Percentiles rank a stretch among this genome's conserved stretches.
phyloP scores from a whole-genome alignment of 2,329 filamentous ascomycete species.

The Phoma sp. region DNA sequence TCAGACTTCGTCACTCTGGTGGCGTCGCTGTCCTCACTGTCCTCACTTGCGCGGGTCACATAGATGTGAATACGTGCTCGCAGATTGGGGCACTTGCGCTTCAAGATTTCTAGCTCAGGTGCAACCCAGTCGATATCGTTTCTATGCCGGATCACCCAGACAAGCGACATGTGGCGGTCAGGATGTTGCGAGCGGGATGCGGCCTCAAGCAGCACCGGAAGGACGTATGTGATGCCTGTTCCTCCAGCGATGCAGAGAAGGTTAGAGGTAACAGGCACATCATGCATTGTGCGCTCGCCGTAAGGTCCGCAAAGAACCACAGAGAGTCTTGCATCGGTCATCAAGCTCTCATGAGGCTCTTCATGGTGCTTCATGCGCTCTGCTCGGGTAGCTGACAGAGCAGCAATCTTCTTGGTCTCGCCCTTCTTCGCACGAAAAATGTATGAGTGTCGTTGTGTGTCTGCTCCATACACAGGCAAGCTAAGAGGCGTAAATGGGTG shows the following conservation, averaged over 20 bases:
- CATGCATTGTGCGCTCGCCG: slow-evolving; percentile 37
- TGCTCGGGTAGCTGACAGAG: slow-evolving; percentile 34
- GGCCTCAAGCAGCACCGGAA: slow-evolving; percentile 42
- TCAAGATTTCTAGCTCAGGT: slow-evolving; percentile 40
- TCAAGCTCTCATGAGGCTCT: slow-evolving; percentile 28
- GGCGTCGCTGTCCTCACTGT: slow-evolving; percentile 25
- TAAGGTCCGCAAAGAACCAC: slow-evolving; percentile 46
- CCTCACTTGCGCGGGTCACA: slow-evolving; percentile 39
- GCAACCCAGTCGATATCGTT: slow-evolving; percentile 45
- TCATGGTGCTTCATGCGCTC: slow-evolving; percentile 16
- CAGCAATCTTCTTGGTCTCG: slow-evolving; percentile 43
- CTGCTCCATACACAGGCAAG: slow-evolving; percentile 29
- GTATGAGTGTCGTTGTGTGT: slow-evolving; percentile 40
- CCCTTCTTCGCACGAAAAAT: slow-evolving; percentile 45
- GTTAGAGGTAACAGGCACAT: slow-evolving; percentile 33
- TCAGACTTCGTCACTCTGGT: slow-evolving; percentile 24
- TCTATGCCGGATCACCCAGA: slow-evolving; percentile 44
- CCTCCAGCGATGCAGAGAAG: slow-evolving; percentile 46
- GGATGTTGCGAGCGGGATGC: slow-evolving; percentile 30
- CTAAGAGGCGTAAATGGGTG: slow-evolving; percentile 65
- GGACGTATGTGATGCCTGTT: slow-evolving; percentile 46
- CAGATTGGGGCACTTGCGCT: slow-evolving; percentile 32
- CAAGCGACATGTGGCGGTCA: slow-evolving; percentile 38
- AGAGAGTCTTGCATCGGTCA: slow-evolving; percentile 33
- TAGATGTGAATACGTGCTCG: slow-evolving; percentile 43